Base-by-base conservation (phyloP, 2,329 filamentous ascomycete species). In the Paraconiothyrium sp. region DNA sequence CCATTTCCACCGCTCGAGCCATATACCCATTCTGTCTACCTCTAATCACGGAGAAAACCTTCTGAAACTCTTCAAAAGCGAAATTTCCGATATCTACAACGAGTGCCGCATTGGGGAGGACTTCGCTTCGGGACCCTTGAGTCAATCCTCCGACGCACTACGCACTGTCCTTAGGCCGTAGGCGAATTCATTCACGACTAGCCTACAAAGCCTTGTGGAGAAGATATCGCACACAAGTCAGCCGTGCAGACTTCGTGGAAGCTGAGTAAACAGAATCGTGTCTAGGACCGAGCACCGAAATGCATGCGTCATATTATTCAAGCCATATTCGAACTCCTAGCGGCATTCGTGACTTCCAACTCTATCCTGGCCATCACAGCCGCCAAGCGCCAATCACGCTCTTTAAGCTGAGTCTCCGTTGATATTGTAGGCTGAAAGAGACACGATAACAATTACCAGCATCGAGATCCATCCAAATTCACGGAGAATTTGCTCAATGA, bases 41-140 rank as follows among this genome's bases (percentile, higher is more conserved):
- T 32, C 14, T 44, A n/a, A 47, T 48, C n/a, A 56, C 54, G 54
- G 54, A 48, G 43, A 56, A 48, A 27, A 56, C 24, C 13, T n/a
- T 20, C 35, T 47, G 51, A 47, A 54, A 59, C 43, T 34, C 14
- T 14, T 50, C 34, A 24, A 49, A 22, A 41, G 22, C 39, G 35
- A 57, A 57, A 57, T 57, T 51, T 57, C 55, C 55, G 55, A 57
- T 16, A 11, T 34, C 27, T 51, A 43, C 16, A 49, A 13, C 32
- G n/a, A 47, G 9, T 32, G 34, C 46, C 55, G 46, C 34, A 24
- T 50, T 50, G 24, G 34, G 44, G 30, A 57, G 37, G 34, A 16
- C 46, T 52, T 58, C 57, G 39, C 27, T 58, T 41, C 44, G 41
- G 14, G 46, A 44, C 27, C 55, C 55, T 43, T 3, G 37, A 47